These are phyloP conservation scores for Atkinsonella hypoxylon DNA, from an alignment of 2,329 filamentous ascomycete species.

Conservation along the genomic window DNA sequence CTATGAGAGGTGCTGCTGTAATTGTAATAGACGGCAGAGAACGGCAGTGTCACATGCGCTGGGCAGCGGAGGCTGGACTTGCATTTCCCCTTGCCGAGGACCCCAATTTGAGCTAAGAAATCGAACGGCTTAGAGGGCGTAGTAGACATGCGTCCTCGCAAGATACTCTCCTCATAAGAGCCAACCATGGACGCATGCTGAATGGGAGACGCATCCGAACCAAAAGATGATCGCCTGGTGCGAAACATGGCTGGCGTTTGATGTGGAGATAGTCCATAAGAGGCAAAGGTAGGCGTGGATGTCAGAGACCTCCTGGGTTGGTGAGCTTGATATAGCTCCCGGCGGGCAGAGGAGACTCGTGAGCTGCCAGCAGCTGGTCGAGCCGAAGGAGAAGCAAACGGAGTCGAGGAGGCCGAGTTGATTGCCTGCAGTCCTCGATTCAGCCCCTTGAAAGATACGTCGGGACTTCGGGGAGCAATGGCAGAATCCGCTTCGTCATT, in stretches of 20 bases:
- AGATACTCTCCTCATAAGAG: conserved; percentile 93
- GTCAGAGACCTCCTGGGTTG: conserved; percentile 66
- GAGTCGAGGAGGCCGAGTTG: conserved; percentile 44
- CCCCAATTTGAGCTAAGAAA: conserved; percentile 91
- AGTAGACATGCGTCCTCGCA: conserved; percentile 92
- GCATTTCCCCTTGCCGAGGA: conserved; percentile 80
- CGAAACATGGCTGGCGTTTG: conserved; percentile 39
- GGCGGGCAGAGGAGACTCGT: conserved; percentile 29
- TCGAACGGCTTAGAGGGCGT: conserved; percentile 85
- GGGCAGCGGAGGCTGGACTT: conserved; percentile 77
- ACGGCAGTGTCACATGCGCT: conserved; percentile 78
- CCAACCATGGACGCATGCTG: conserved; percentile 94
- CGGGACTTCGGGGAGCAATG: conserved; percentile 37
- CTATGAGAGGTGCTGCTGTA: conserved; percentile 60
- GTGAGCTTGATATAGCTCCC: conserved; percentile 67
- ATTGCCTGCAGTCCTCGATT: conserved; percentile 57
- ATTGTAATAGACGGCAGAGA: conserved; percentile 93
- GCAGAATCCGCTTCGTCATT: conserved; percentile 60
- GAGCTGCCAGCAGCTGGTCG: conserved; percentile 16
- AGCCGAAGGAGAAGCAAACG: conserved; percentile 29
- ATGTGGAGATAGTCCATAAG: conserved; percentile 33
- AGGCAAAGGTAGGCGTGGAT: conserved; percentile 34
- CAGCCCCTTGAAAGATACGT: conserved; percentile 29
- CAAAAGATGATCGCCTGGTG: conserved; percentile 56
- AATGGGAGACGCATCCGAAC: conserved; percentile 62